Evolutionary conservation across 1,139 yeast species (phyloP), one percentile per base, ranked within the genome.

Genomic region (Meyerozyma carpophila): DNA sequence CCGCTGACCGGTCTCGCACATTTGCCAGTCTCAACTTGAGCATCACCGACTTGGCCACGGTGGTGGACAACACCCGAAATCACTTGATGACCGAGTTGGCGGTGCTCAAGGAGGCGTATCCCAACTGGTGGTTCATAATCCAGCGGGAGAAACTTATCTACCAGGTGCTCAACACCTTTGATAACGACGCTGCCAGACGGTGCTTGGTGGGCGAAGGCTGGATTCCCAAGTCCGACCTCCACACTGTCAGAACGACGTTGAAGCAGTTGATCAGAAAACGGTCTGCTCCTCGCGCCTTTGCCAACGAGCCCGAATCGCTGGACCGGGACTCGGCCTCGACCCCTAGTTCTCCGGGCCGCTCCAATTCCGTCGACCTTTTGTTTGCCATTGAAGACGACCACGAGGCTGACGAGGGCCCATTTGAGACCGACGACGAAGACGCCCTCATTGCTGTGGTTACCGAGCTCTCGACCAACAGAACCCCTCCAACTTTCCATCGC

Each of bases 161-260:
- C 62, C 79, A 83, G 51, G 77, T 87, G 0, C 72, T 93, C 60
- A 91, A 91, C 63, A 73, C 79, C 54, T 90, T 91, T 64, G 87
- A 85, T 58, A 88, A 82, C 61, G 97, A 91, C 61, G 80, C 82
- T 46, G 81, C 89, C 32, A 78, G 98, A 64, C 79, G 93, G 55
- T 86, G 95, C 48, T 70, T 93, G 44, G 89, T 93, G 47, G 98
- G 95, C n/a, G 98, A 93, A 70, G 99, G 98, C 28, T 93, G 98
- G 98, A 77, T 90, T 32, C 95, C 95, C 1, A 55, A 52, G 27
- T 49, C 55, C 14, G 73, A 70, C 43, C 50, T 56, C 34, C 45
- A 41, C 21, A 38, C 29, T 24, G 43, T 49, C 8, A 47, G 54
- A 21, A 47, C 44, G 16, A 37, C 47, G 7, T 34, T 34, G 26